Evolutionary conservation across 805 yeast genomes (phyloP), one percentile per base, ranked within the genome.

Genomic region (Yarrowia phangngaensis): DNA sequence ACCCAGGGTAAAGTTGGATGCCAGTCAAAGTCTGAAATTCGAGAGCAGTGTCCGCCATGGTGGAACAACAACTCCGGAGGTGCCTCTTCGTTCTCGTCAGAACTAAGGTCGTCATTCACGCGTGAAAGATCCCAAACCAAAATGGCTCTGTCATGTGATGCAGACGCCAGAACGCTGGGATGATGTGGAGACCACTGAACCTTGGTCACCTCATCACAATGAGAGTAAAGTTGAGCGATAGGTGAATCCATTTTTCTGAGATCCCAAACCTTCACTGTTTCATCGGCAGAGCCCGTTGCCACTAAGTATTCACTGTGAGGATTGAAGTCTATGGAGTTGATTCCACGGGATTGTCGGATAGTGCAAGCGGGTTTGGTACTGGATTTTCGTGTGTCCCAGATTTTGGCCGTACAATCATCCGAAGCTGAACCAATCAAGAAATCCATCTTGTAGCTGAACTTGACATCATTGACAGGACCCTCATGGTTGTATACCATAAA

Each of bases 21-120:
- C 74, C 89, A 76, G 51, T 74, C 79, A 38, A 82, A 68, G 55
- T 81, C 90, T 50, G 79, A 71, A 34, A 87, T 72, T 47, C 79
- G 71, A 38, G 76, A 77, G 2, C 88, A 78, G 65, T 87, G 95
- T 9, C 95, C 95, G 12, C 94, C 95, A 64, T 88, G 95, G 58
- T 85, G 75, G 60, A 85, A 87, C 17, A 67, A 65, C 51, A 87
- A 72, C 61, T 87, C 82, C 5, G 95, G 92, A 54, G 88, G 94
- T 8, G 79, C 77, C 53, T 74, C 76, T 26, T 73, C 73, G 20
- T 73, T 72, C 54, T 75, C 80, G 55, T 74, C 82, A 19, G 70
- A 69, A 46, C 71, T 75, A 51, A 76, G 76, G 50, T 73, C 77
- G 40, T 69, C 70, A 45, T 72, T 76, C 51, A 83, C 64, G 52